phyloP scores from a whole-genome alignment of 1,284 basidiomycete species.

The Moesziomyces sp. region DNA sequence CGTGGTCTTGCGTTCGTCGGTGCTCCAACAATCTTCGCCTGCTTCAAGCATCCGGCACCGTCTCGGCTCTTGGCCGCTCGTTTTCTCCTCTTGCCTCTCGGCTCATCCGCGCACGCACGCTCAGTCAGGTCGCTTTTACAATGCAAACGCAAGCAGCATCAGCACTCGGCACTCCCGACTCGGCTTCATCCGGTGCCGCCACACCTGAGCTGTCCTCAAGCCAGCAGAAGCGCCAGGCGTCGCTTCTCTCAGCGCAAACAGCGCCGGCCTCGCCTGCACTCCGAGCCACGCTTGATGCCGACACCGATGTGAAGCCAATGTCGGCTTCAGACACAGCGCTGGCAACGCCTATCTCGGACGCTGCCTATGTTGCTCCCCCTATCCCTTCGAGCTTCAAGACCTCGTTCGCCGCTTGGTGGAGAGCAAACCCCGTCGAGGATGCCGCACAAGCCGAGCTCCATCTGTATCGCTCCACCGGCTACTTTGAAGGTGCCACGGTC shows the following conservation, averaged over 20 bases:
- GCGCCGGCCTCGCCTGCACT: slow-evolving; percentile 22
- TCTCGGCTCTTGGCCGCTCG: not conserved
- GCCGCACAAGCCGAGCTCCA: slow-evolving; percentile 58
- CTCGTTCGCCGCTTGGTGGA: slow-evolving; percentile 58
- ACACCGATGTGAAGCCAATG: slow-evolving; percentile 6
- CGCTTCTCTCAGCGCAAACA: slow-evolving; percentile 25
- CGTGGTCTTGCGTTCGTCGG: not conserved
- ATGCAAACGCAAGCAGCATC: slow-evolving; percentile 10
- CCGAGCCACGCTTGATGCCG: not conserved
- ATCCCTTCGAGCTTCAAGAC: slow-evolving; percentile 53
- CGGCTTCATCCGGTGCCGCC: slow-evolving; percentile 4
- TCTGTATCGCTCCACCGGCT: slow-evolving; percentile 50
- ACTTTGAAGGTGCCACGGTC: slow-evolving; percentile 52
- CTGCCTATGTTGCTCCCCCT: slow-evolving; percentile 42
- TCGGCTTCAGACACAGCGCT: slow-evolving; percentile 37
- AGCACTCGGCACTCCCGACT: slow-evolving; percentile 5
- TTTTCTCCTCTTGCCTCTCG: not conserved
- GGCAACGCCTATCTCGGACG: slow-evolving; percentile 1
- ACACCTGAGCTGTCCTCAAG: slow-evolving; percentile 6
- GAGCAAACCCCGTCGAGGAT: slow-evolving; percentile 32
- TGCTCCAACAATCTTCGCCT: not conserved
- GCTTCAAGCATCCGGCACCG: not conserved
- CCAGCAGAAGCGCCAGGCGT: slow-evolving; percentile 34
- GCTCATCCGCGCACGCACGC: slow-evolving; percentile 1
- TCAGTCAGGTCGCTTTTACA: not conserved